phyloP scores from a whole-genome alignment of 139 green algal genomes.

The Chlamydomonas asymmetrica region DNA sequence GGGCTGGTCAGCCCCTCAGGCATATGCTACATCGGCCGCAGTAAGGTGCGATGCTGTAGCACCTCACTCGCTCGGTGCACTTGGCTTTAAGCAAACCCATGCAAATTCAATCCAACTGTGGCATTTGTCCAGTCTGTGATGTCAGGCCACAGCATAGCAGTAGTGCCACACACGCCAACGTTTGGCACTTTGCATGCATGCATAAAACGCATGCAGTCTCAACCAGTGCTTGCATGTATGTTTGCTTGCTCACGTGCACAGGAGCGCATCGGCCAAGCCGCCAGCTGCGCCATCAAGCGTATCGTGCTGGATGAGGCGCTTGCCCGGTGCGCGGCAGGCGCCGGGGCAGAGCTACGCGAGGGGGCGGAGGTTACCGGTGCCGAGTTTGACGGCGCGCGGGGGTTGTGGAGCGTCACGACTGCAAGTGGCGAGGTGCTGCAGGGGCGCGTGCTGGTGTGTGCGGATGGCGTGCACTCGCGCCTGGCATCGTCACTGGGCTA shows the following conservation, averaged over 20 bases:
- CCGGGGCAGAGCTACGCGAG: constrained; percentile 76
- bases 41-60: no score
- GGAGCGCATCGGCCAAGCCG: constrained; percentile 64
- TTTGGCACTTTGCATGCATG: no score
- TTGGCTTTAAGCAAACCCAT: no score
- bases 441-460: constrained; percentile 74
- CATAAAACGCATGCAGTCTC: no score
- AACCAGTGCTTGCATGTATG: no score
- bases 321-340: constrained; percentile 52
- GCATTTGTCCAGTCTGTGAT: no score
- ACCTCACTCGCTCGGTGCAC: no score
- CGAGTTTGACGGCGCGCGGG: constrained; percentile 60
- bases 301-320: constrained; percentile 80
- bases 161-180: no score
- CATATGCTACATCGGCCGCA: constrained; percentile 79
- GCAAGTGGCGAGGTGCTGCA: constrained; percentile 50
- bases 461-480: constrained; percentile 79
- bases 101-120: no score
- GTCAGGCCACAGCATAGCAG: no score
- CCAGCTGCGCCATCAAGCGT: constrained; percentile 76
- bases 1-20: constrained; percentile 69
- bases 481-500: constrained; percentile 84
- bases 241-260: no score
- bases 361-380: constrained; percentile 71
- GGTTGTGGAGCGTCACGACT: constrained; percentile 78